Evolutionary conservation across 257 asterid genomes (phyloP), one percentile per base, ranked within the genome.

Genomic region (Gynochthodes officinalis): DNA sequence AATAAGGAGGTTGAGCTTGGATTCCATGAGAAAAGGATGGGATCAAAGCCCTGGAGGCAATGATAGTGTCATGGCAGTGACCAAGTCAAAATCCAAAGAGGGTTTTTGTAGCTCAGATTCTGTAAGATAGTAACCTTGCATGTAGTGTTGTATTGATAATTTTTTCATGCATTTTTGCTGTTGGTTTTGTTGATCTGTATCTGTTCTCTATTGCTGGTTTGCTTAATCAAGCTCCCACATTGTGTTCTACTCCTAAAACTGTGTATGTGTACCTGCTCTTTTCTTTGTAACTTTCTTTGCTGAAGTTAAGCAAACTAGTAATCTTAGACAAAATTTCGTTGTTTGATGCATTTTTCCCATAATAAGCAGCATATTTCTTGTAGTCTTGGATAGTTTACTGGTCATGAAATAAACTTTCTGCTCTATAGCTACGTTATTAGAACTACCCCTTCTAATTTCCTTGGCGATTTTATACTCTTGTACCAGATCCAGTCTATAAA

Each of bases 1-100:
- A 72, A 59, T 76, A 64, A 72, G 93, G 73, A 82, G 98, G 71
- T 65, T 91, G 90, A 93, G 97, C 83, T 81, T 93, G 76, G 97
- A 89, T 75, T 87, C 94, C 28, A 76, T 82, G 7, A 80, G 98
- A 39, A 88, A 79, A 86, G 97, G 89, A 73, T 93, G 98, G 97
- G 94, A 89, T 76, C 77, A 77, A 28, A 83, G 84, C 42, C 85
- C 88, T 1, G 78, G 71, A 18, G 55, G 76, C 73, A 80, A 81
- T 72, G 81, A 65, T 71, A 81, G 84, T 46, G 61, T 59, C 28
- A 72, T 77, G 70, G 77, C 74, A 32, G 72, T 78, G 64, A 70
- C 83, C 1, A 89, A 79, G 77, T 35, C 83, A 57, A 89, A 82
- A 67, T 69, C 50, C n/a, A 86, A 74, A 75, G 82, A 63, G 25